Base-by-base conservation (phyloP, 352 stramenopile genomes). In the Pythium dissimile region DNA sequence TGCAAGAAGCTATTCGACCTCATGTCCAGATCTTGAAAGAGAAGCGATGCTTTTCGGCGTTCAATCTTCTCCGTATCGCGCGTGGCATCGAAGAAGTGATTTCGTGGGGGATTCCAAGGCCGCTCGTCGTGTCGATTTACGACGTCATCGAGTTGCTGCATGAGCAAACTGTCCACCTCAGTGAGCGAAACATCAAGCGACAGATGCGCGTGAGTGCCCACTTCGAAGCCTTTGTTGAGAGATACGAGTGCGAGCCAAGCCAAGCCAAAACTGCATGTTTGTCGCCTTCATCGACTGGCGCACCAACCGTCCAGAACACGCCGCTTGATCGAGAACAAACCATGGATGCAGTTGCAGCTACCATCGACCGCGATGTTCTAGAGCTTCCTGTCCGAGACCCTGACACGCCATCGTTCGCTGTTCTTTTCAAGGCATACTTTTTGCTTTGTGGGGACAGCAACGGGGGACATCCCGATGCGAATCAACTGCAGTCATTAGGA, bases 341-440 rank as follows among this genome's bases (percentile, higher is more conserved):
- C n/a, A 71, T 76, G 26, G 67, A 45, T 16, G 49, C 34, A n/a
- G 54, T 77, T n/a, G 46, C 59, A 27, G 32, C 30, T 26, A 54
- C 46, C 0, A 65, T 88, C 18, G 70, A 88, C 18, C 49, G 37
- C 9, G 64, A 83, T 20, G 74, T 89, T 8, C 54, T 88, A 13
- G 64, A 66, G 10, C 60, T 86, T 9, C 78, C 74, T 4, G 43
- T 86, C 15, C 26, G 54, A n/a, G 20, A 56, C 31, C 16, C 51
- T 1, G 53, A 58, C 3, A 59, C 51, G 12, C 49, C 54, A 0
- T 59, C 57, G 3, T 47, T 27, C 12, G 65, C 77, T 2, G 61
- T 88, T 26, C 31, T 88, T 2, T 88, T 88, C 53, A 86, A 86
- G 32, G 71, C 72, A 10, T 73, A 64, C 13, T 86, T 86, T 26